Base-by-base conservation (phyloP, 164 flowering plant species). In the Brasenia schreberi region DNA sequence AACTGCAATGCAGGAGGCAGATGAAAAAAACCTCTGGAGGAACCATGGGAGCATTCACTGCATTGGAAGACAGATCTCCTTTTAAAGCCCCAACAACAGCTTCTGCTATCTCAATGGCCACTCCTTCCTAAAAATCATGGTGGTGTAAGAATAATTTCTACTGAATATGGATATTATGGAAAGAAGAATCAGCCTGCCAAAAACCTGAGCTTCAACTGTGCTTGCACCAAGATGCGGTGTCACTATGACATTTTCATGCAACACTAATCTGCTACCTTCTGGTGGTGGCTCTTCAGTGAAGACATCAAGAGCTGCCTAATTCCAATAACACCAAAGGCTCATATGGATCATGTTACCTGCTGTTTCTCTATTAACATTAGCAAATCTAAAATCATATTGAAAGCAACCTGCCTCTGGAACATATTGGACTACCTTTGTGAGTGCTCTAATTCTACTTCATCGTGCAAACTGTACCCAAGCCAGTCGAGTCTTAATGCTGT, bases 211-310 rank as follows among this genome's bases (percentile, higher is more conserved):
- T 79, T 89, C 96, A 77, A 73, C 78, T 6, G 93, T 89, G 65
- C 93, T 89, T 58, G 96, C 96, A 62, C 96, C 96, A 66, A 89
- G 89, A 82, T 89, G 96, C 7, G 96, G 96, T 64, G 96, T 89
- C 18, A 72, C 91, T 19, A 87, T 87, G 11, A 89, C 93, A 59
- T 70, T 82, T 75, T 85, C 89, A 77, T 89, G 96, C 68, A 65
- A 79, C 42, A 86, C 76, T 76, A 89, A 61, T 74, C 80, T 85
- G 80, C 83, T 82, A 69, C 83, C 91, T 64, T 77, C 64, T 43
- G 87, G 65, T 18, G 96, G 96, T 60, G 96, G 96, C 71, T 89
- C 96, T 67, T 44, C 80, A 0, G 89, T 81, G 81, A 89, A 89
- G 65, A 89, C 96, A 79, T 89, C 96, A 74, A 89, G 96, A 10